These are phyloP conservation scores for Plasmodiophora brassicae DNA, from an alignment of 208 protist species.

Conservation along the genomic window DNA sequence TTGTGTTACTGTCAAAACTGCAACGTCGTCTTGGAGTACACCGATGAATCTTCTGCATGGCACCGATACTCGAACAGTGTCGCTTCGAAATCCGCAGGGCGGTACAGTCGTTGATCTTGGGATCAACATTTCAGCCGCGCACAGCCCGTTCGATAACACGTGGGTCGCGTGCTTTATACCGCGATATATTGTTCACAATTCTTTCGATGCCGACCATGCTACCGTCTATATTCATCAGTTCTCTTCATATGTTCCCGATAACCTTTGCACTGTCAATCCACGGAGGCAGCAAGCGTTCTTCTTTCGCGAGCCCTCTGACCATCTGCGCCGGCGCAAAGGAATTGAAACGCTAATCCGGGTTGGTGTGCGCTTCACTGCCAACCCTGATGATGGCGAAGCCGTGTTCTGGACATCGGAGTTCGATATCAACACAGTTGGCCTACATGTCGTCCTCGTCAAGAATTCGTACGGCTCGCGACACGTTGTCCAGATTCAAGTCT, in stretches of 20 bases:
- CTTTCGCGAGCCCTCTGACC: background rate
- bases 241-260: background rate
- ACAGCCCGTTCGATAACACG: background rate
- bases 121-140: background rate
- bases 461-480: background rate
- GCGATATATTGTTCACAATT: background rate
- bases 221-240: background rate
- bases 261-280: background rate
- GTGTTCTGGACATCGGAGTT: slow-evolving; percentile 2
- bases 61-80: background rate
- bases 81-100: background rate
- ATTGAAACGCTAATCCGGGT: background rate
- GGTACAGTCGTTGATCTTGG: background rate
- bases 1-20: background rate
- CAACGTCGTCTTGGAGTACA: background rate
- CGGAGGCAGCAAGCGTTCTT: background rate
- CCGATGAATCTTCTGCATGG: background rate
- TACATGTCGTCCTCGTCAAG: background rate
- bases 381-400: too few species aligned
- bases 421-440: slow-evolving; percentile 2
- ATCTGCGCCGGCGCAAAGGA: background rate
- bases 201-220: background rate
- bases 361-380: background rate
- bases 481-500: background rate
- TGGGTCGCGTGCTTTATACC: background rate